Evolutionary conservation across 441 rosid genomes (phyloP), one percentile per base, ranked within the genome.

Genomic region (Melastoma candidum): DNA sequence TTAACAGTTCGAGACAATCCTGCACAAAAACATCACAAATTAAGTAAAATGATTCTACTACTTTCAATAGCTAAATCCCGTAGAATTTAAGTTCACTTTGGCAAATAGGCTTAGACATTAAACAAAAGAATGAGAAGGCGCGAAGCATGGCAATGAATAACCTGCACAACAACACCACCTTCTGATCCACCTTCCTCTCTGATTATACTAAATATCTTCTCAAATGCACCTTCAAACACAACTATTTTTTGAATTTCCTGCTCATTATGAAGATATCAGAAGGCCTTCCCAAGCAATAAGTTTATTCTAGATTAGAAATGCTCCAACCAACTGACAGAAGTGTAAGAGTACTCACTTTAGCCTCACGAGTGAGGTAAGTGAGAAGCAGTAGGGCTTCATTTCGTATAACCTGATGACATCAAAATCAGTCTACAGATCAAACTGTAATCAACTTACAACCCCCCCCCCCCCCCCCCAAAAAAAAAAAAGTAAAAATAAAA

Each of bases 151-250:
- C 46, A 47, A 41, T 44, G 11, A 67, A 50, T 77, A 63, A 93
- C 99, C 97, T 93, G 99, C 71, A 93, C 99, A 60, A 93, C 96
- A 47, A 93, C 95, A 65, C 93, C 99, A 48, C 99, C 99, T 44
- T 93, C 99, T 53, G 99, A 79, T 14, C 87, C 97, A 22, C 99
- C 99, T 76, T 93, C 99, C 73, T 93, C 97, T 63, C 70, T 86
- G 29, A 93, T 78, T 58, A 93, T 93, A 70, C 96, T 81, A 74
- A 89, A 93, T 3, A 81, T 80, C 59, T 93, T 93, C 77, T 93
- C 99, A 63, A 85, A 88, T 60, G 95, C 97, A 57, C 97, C 97
- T 81, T 92, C 97, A 58, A 92, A 92, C 68, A 92, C 98, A 41
- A 92, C 77, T 60, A 92, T 92, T 83, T 92, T 92, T 84, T 92